Percentiles rank a stretch among this genome's conserved stretches.
phyloP scores from a whole-genome alignment of 805 yeast species.

The Candida tallmaniae region DNA sequence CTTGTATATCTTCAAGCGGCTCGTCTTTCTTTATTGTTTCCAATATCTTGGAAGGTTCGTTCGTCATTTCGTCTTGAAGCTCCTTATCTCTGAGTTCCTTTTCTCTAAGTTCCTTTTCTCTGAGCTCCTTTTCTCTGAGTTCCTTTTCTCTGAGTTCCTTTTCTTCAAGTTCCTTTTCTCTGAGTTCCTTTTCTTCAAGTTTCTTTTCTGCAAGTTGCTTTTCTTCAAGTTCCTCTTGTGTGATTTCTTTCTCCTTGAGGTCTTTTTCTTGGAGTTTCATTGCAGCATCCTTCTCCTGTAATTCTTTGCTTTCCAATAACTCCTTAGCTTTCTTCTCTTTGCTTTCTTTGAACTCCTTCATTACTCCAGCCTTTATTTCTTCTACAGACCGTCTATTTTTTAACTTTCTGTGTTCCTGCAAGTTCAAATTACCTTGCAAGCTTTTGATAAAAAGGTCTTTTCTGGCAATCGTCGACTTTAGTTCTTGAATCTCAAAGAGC shows the following conservation, averaged over 20 bases:
- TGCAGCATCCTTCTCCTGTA: no score
- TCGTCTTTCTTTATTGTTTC: neutral
- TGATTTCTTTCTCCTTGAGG: neutral
- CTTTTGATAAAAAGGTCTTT: slow-evolving; percentile 13
- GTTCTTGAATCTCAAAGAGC: slow-evolving; percentile 32
- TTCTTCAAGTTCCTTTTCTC: no score
- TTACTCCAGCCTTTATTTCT: neutral
- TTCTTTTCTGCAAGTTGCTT: neutral
- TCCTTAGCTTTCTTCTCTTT: neutral
- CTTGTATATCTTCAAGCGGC: slow-evolving; percentile 1
- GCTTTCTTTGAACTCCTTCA: neutral
- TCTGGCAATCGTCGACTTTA: slow-evolving; percentile 17
- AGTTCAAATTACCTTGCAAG: slow-evolving; percentile 10
- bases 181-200: neutral
- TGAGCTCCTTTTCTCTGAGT: no score
- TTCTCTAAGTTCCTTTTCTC: no score
- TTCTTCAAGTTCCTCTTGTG: neutral
- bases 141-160: no score
- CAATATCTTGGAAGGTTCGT: neutral
- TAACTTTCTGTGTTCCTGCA: neutral
- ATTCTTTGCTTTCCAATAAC: neutral
- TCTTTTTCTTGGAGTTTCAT: no score
- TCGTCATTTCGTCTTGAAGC: no score
- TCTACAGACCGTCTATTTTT: neutral
- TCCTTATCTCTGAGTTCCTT: no score